Base-by-base conservation (phyloP, 148 eudicot species). In the Rhododendron molle region DNA sequence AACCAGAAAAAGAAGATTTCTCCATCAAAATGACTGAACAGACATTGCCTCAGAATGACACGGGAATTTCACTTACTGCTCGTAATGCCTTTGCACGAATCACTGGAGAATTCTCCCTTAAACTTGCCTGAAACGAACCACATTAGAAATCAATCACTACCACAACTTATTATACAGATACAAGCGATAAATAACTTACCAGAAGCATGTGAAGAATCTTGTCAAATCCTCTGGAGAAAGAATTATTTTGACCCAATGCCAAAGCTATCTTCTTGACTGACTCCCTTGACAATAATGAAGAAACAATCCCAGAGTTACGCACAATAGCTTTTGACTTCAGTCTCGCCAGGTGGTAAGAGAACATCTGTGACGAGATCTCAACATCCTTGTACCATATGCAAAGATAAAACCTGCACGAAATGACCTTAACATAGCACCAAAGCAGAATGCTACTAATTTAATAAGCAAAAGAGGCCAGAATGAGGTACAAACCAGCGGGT, bases 341-440 rank as follows among this genome's bases (percentile, higher is more conserved):
- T 87, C 98, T 92, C 52, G 98, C 94, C 84, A 95, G 92, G 85
- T 91, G 89, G 86, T 89, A 92, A 78, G 82, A 77, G 76, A 93
- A 89, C 87, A 90, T 90, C 80, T 91, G 90, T 78, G 89, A 90
- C 83, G 90, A 90, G 85, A 87, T 85, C 82, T 95, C 93, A 73
- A 93, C 98, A 86, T 97, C 99, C 90, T 97, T 97, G 92, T 90
- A 93, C 99, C 99, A 97, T 16, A 95, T 89, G 89, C 98, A 95
- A 84, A 97, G 93, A 91, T 92, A 95, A 80, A 97, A 95, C 98
- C 99, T 97, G 95, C 88, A 89, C 60, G 81, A 72, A 52, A 43
- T 56, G 78, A 52, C 5, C 34, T 69, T 38, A 46, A 18, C 71
- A 85, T 30, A 85, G 60, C 36, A 67, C 28, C 77, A 83, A 18